Conservation (phyloP, 2,329 filamentous ascomycete genomes). For the Claviceps humidiphila region DNA sequence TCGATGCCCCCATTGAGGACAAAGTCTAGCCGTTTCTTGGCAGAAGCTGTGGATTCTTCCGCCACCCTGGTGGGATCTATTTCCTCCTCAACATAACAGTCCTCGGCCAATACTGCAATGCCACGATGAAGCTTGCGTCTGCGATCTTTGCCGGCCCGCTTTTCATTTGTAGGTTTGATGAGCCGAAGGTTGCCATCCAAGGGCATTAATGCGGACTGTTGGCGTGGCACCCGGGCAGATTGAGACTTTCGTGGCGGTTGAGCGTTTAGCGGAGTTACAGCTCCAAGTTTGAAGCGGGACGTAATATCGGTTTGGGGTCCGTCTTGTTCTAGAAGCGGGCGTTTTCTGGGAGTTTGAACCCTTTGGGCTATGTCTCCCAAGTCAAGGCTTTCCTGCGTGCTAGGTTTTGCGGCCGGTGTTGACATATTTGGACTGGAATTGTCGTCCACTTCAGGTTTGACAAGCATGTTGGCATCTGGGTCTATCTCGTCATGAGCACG, state of each 20-base stretch:
- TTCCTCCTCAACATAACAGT: slow-evolving; percentile 22
- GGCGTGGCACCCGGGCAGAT: slow-evolving; percentile 6
- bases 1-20: slow-evolving; percentile 18
- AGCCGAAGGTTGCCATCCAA: slow-evolving; percentile 22
- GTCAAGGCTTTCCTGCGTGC: slow-evolving; percentile 45
- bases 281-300: not conserved
- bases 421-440: slow-evolving; percentile 17
- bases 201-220: slow-evolving; percentile 22
- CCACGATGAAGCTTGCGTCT: not conserved
- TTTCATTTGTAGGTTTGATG: slow-evolving; percentile 12
- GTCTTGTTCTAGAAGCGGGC: slow-evolving; percentile 13
- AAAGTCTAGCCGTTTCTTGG: slow-evolving; percentile 18
- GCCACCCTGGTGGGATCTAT: not conserved
- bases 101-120: slow-evolving; percentile 28
- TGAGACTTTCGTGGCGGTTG: not conserved
- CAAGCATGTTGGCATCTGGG: slow-evolving; percentile 14
- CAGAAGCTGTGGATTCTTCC: slow-evolving; percentile 1
- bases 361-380: slow-evolving; percentile 25
- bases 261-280: slow-evolving; percentile 1
- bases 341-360: slow-evolving; percentile 24
- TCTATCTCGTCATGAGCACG: slow-evolving; percentile 13
- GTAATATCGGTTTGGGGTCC: slow-evolving; percentile 4
- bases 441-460: slow-evolving; percentile 29
- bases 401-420: slow-evolving; percentile 12
- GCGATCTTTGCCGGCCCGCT: slow-evolving; percentile 6